Base-by-base conservation (phyloP, 495 filamentous ascomycete genomes). In the Penicillium lividum region DNA sequence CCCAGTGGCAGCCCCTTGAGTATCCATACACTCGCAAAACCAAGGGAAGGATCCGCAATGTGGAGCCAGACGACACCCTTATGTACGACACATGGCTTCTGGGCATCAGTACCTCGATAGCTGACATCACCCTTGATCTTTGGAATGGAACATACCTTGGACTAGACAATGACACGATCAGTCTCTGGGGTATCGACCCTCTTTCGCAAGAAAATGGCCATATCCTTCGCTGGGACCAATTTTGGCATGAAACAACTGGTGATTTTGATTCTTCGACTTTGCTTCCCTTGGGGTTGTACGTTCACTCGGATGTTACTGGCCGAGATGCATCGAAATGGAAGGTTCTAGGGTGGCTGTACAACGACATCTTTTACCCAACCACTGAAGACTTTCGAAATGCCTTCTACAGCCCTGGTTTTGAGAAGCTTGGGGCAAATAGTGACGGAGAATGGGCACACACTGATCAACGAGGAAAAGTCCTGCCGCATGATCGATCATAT, bases 21-120 rank as follows among this genome's bases (percentile, higher is more conserved):
- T 45, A 45, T 45, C 43, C 43, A 16, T 45, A 18, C n/a, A 45
- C 43, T 7, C 43, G 43, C 43, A 45, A 45, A 27, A 45, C 43
- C 3, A 1, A 45, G 18, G 43, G 43, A 22, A 45, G 43, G 18
- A n/a, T 45, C n/a, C 43, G 43, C 4, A 45, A 45, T 11, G 13
- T 36, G 2, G 33, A 36, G 1, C 9, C 33, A 11, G 33, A 36
- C 8, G 10, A 9, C 3, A 36, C 9, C 33, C 4, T 11, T 9
- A 1, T 36, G 0, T 36, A 36, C 33, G 4, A 11, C 4, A 4
- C 10, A 11, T 36, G 33, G 33, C 33, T 36, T 9, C 7, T 11
- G 13, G 9, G 13, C 9, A 36, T 36, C 9, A 11, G 9, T 36
- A 11, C 33, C 8, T 36, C 33, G 9, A 3, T 36, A 36, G 10